A percentile compares a stretch with the other conserved stretches of the same genome.
Evolutionary conservation across 163 green algal species (phyloP).

Genomic region (Coccomyxa subellipsoidea): DNA sequence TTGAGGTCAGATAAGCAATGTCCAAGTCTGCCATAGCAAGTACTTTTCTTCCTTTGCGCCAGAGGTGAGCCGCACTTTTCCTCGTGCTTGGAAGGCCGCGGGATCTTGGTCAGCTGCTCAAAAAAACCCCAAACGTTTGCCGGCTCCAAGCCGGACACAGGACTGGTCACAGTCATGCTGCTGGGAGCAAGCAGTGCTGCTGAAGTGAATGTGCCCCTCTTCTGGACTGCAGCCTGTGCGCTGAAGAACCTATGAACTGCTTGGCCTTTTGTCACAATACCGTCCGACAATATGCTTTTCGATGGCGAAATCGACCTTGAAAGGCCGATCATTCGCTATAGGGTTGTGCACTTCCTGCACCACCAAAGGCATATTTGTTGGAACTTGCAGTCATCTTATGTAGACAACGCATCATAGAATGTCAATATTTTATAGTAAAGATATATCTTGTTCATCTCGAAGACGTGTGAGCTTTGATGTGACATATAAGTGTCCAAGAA

Average conservation of each 20-base stretch:
- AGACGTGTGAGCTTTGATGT: no score
- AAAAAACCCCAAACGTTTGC: constrained; percentile 48
- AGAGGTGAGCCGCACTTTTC: constrained; percentile 32
- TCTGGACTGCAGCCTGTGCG: background rate
- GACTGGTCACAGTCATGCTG: background rate
- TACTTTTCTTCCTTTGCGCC: background rate
- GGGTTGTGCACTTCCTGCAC: background rate
- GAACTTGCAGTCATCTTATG: no score
- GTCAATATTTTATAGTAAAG: no score
- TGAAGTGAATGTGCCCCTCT: background rate
- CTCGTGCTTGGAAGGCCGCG: constrained; percentile 51
- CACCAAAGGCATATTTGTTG: background rate
- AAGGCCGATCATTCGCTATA: background rate
- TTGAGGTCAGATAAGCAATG: background rate
- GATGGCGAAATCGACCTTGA: background rate
- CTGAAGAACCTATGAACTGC: background rate
- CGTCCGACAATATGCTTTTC: background rate
- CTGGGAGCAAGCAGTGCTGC: background rate
- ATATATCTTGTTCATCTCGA: no score
- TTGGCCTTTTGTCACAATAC: background rate
- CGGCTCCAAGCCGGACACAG: constrained; percentile 37
- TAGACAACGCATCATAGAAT: no score
- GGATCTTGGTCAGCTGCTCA: constrained; percentile 38
- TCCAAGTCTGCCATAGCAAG: background rate
- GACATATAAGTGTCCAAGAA: no score